Conservation (phyloP, 257 asterid species). For the Solanum megistacrolobum region DNA sequence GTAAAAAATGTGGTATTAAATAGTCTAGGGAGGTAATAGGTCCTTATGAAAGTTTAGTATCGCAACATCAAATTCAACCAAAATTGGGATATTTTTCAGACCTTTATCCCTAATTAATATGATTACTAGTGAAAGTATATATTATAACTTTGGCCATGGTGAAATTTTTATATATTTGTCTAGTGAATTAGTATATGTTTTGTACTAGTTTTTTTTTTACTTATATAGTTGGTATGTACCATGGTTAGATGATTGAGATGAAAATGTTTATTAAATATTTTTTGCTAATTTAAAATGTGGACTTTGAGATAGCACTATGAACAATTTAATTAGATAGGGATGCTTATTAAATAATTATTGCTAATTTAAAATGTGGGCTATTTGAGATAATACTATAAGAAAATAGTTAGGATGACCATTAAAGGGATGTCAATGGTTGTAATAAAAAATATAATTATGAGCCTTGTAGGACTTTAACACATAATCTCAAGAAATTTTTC, state of each 20-base stretch:
- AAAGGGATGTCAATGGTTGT: too few species aligned
- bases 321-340: background rate
- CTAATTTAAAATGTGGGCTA: background rate
- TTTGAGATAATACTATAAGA: too few species aligned
- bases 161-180: background rate
- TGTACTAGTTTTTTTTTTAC: background rate
- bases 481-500: too few species aligned
- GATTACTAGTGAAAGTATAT: background rate
- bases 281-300: background rate
- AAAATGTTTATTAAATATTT: background rate
- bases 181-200: background rate
- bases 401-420: too few species aligned
- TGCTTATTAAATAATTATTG: background rate
- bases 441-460: too few species aligned
- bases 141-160: background rate
- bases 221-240: background rate
- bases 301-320: background rate
- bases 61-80: too few species aligned
- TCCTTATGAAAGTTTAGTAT: too few species aligned
- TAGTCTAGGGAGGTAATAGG: too few species aligned
- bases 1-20: too few species aligned
- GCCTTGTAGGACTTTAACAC: too few species aligned
- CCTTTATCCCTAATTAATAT: background rate
- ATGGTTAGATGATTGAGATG: background rate
- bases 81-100: too few species aligned